These are phyloP conservation scores for Dothideomycetes sp. DNA, from an alignment of 2,329 filamentous ascomycete genomes.

Conservation along the genomic window DNA sequence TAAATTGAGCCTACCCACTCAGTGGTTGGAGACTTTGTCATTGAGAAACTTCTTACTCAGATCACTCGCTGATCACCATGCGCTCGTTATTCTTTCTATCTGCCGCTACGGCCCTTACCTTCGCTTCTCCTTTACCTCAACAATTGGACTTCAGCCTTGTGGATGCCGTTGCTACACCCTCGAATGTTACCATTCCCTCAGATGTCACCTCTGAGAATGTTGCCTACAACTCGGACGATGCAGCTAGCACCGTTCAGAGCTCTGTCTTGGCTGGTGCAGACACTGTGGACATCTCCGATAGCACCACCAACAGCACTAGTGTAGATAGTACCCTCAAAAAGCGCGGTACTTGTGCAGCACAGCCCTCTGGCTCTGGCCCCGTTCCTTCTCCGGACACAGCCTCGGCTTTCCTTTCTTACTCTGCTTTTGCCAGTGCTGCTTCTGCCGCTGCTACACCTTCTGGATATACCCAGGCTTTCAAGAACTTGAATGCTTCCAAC, in stretches of 20 bases:
- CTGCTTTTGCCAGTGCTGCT: constrained; percentile 19
- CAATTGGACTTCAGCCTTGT: constrained; percentile 16
- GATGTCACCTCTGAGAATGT: constrained; percentile 11
- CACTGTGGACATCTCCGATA: constrained; percentile 6
- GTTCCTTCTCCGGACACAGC: constrained; percentile 26
- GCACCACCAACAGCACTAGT: constrained; percentile 10
- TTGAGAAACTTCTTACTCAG: too few species aligned
- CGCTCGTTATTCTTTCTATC: constrained; percentile 9
- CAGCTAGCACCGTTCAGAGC: constrained; percentile 9
- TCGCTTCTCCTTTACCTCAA: constrained; percentile 14
- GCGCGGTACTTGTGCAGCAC: constrained; percentile 8
- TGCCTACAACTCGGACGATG: constrained; percentile 13
- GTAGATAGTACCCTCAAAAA: constrained; percentile 3
- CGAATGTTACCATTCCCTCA: constrained; percentile 9
- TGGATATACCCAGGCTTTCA: constrained; percentile 22
- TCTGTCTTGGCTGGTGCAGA: constrained; percentile 5
- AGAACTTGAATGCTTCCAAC: constrained; percentile 18
- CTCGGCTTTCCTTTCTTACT: constrained; percentile 21
- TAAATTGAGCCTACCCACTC: too few species aligned
- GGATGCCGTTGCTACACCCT: constrained; percentile 11
- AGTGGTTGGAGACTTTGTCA: too few species aligned
- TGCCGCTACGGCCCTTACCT: constrained; percentile 7
- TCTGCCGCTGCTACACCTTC: constrained; percentile 19
- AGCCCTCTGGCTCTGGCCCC: constrained; percentile 16
- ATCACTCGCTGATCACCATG: too few species aligned